phyloP scores from a whole-genome alignment of 78 protist species.

The Chrysochromulina parva region DNA sequence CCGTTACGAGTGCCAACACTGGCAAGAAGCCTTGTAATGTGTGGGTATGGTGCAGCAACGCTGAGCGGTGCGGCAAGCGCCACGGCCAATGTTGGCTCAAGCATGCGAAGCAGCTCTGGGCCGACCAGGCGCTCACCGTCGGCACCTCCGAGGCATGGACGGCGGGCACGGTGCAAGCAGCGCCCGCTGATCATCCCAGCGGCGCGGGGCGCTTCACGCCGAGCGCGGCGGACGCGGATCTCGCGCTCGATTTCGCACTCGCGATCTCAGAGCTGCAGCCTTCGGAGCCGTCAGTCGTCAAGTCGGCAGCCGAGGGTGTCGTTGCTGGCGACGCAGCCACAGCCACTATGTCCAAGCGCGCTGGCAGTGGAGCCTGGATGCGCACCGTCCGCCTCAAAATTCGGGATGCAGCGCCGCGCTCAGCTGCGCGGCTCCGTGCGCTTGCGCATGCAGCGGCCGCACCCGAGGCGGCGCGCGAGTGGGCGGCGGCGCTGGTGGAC shows the following conservation, averaged over 20 bases:
- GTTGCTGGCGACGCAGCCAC: too few species aligned
- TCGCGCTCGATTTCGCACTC: neutral
- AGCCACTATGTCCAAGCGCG: too few species aligned
- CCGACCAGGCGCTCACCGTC: neutral
- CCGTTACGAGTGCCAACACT: neutral
- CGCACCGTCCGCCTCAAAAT: too few species aligned
- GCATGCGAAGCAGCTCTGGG: neutral
- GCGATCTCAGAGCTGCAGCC: too few species aligned
- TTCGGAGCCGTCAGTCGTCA: too few species aligned
- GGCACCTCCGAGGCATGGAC: neutral
- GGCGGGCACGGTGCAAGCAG: neutral
- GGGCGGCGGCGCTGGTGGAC: too few species aligned
- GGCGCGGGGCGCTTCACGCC: neutral
- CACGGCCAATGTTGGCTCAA: constrained; percentile 11
- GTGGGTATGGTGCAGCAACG: neutral
- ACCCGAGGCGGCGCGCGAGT: too few species aligned
- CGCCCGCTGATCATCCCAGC: neutral
- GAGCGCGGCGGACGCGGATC: neutral
- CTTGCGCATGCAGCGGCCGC: too few species aligned
- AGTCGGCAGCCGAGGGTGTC: too few species aligned
- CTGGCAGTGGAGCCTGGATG: too few species aligned
- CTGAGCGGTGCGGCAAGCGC: neutral
- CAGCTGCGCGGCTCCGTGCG: too few species aligned
- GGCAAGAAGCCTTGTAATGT: neutral
- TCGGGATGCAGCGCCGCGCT: too few species aligned